Conservation (phyloP, 23 red algal species). For the Gracilariopsis chorda region DNA sequence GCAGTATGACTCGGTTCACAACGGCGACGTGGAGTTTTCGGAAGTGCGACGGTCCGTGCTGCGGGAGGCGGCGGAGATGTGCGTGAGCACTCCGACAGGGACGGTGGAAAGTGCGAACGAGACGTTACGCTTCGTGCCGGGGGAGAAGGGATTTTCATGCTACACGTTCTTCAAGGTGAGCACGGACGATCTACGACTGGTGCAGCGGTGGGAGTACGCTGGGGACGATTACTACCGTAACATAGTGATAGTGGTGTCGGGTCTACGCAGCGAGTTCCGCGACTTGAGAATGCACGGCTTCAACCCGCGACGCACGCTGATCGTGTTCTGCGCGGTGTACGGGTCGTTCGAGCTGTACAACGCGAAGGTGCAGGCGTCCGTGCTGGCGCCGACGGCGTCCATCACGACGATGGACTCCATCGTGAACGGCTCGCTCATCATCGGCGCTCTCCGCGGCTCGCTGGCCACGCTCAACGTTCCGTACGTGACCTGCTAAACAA, state of each 20-base stretch:
- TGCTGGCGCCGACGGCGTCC: slow-evolving; percentile 53
- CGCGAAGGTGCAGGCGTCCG: slow-evolving; percentile 32
- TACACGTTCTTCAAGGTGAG: slow-evolving; percentile 10
- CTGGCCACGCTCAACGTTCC: slow-evolving; percentile 22
- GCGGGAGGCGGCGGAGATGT: slow-evolving; percentile 37
- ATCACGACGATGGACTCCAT: slow-evolving; percentile 27
- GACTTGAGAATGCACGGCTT: slow-evolving; percentile 31
- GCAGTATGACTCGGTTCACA: slow-evolving; percentile 13
- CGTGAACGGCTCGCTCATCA: slow-evolving; percentile 42
- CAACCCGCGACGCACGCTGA: slow-evolving; percentile 33
- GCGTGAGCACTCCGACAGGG: neutral
- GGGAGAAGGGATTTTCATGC: slow-evolving; percentile 13
- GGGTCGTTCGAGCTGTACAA: slow-evolving; percentile 10
- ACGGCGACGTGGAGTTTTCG: slow-evolving; percentile 40
- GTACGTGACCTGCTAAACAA: slow-evolving; percentile 51
- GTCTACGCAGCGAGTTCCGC: slow-evolving; percentile 17
- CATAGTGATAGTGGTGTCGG: slow-evolving; percentile 38
- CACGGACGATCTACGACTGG: slow-evolving; percentile 34
- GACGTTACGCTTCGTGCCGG: slow-evolving; percentile 19
- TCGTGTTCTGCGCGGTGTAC: slow-evolving; percentile 60
- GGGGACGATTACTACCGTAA: neutral
- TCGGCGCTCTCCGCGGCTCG: slow-evolving; percentile 53
- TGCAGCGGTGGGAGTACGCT: neutral
- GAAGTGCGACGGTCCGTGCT: slow-evolving; percentile 15
- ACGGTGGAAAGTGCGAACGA: slow-evolving; percentile 3